Evolutionary conservation across 768 basidiomycete genomes (phyloP).

Genomic region (Termitomyces titanicus): DNA sequence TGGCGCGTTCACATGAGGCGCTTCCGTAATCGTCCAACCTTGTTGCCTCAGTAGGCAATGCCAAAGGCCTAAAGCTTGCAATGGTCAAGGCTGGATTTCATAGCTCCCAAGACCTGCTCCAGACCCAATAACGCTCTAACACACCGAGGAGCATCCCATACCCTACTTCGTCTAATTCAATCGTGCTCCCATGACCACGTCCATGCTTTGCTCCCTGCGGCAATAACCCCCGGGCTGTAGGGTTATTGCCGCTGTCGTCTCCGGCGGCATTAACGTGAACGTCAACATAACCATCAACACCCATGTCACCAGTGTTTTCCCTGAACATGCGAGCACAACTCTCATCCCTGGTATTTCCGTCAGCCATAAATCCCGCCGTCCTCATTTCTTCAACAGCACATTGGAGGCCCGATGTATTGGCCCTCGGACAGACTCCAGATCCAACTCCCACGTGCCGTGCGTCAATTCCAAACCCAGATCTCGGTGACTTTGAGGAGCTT

Average conservation of each 20-base stretch:
- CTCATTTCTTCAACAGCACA: not conserved
- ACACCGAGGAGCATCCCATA: conserved; percentile 37
- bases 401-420: too few relatives aligned
- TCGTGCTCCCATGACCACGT: conserved; percentile 6
- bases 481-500: not conserved
- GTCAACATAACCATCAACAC: conserved; percentile 3
- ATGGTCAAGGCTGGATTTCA: conserved; percentile 1
- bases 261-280: conserved; percentile 12
- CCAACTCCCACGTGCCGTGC: not conserved
- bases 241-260: conserved; percentile 5
- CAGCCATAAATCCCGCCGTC: not conserved
- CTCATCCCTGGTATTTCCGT: conserved; percentile 5
- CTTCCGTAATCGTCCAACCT: not conserved
- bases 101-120: conserved; percentile 15
- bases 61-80: not conserved
- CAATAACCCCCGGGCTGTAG: conserved; percentile 1
- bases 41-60: not conserved
- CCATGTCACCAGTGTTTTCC: conserved; percentile 4
- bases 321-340: not conserved
- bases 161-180: conserved; percentile 32
- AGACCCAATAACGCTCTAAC: conserved; percentile 33
- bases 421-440: not conserved
- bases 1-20: conserved; percentile 6
- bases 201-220: not conserved
- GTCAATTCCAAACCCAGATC: not conserved